These are phyloP conservation scores for Articulospora tetracladia DNA, from an alignment of 495 filamentous ascomycete genomes.

Conservation along the genomic window DNA sequence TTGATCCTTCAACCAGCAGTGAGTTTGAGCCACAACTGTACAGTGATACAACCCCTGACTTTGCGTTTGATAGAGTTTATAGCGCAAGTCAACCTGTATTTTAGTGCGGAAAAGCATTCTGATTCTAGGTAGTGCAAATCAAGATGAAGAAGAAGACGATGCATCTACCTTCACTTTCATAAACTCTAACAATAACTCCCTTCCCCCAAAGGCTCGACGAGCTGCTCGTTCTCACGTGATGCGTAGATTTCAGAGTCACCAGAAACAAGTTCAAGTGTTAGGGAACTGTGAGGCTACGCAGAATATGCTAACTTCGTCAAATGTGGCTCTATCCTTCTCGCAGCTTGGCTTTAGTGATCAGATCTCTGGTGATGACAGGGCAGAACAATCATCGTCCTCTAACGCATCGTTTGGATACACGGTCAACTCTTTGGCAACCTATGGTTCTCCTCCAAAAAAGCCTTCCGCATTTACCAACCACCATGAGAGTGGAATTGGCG, in stretches of 20 bases:
- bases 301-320: too few species aligned
- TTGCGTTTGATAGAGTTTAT: neutral
- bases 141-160: too few species aligned
- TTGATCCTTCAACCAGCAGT: slow-evolving; percentile 1
- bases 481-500: too few species aligned
- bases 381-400: neutral
- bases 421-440: neutral
- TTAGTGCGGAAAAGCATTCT: neutral
- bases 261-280: neutral
- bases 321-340: too few species aligned
- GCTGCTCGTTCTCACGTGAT: neutral
- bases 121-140: too few species aligned
- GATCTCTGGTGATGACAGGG: neutral
- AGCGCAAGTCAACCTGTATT: neutral
- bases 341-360: too few species aligned
- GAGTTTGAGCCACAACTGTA: neutral
- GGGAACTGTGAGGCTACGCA: neutral
- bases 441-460: neutral
- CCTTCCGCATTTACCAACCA: too few species aligned
- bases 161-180: neutral
- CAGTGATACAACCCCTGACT: neutral
- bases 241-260: neutral
- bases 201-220: neutral
- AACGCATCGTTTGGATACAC: neutral
- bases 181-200: neutral